phyloP scores from a whole-genome alignment of 1,284 basidiomycete species.

The Cryptococcus depauperatus region DNA sequence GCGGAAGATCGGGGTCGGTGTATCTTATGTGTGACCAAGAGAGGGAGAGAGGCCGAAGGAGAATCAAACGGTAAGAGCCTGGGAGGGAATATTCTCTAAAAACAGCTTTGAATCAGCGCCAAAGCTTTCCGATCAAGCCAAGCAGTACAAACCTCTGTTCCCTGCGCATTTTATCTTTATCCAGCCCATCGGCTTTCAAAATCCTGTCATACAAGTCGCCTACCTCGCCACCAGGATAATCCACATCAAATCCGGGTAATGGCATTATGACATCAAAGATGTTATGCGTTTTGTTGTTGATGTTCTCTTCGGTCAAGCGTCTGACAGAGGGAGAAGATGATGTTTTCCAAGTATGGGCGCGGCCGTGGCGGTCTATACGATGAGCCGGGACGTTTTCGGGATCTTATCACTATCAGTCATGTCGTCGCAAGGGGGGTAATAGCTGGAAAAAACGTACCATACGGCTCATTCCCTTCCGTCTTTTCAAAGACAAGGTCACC shows the following conservation, averaged over 20 bases:
- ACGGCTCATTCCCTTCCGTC: constrained; percentile 42
- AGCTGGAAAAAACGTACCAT: background rate
- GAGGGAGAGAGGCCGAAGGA: constrained; percentile 73
- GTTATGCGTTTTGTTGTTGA: constrained; percentile 56
- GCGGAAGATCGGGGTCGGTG: constrained; percentile 82
- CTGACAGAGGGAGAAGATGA: constrained; percentile 53
- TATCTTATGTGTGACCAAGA: constrained; percentile 76
- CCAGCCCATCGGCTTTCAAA: constrained; percentile 72
- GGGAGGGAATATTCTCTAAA: constrained; percentile 78
- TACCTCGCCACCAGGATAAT: constrained; percentile 72
- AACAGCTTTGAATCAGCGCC: constrained; percentile 1
- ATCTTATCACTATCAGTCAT: background rate
- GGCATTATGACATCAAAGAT: constrained; percentile 96
- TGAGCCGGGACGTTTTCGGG: constrained; percentile 11
- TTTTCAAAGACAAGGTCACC: constrained; percentile 71
- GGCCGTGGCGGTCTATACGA: constrained; percentile 9
- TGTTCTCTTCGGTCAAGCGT: constrained; percentile 64
- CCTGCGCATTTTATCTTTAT: constrained; percentile 74
- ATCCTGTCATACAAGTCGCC: constrained; percentile 75
- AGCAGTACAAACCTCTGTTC: constrained; percentile 93
- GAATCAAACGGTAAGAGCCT: constrained; percentile 85
- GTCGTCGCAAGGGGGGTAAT: background rate
- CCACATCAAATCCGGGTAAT: constrained; percentile 83
- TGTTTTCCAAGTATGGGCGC: constrained; percentile 30
- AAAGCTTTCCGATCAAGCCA: no score